Conservation (phyloP, 2,329 filamentous ascomycete species). For the Claviceps sp. region DNA sequence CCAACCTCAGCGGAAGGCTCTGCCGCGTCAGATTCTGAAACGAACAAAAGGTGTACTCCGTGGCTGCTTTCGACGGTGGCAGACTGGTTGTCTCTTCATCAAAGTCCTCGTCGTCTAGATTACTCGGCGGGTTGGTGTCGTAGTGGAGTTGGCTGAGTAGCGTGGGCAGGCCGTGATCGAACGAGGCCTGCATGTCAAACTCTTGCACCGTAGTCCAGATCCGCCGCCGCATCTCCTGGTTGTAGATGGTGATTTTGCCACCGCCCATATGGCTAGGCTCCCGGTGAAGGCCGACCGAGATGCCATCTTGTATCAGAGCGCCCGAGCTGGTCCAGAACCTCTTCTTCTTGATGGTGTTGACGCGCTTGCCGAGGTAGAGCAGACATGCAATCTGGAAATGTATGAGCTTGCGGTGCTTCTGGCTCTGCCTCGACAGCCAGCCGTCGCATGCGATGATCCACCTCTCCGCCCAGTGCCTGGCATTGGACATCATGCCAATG, state of each 20-base stretch:
- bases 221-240: conserved; percentile 47
- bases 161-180: conserved; percentile 46
- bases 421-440: conserved; percentile 42
- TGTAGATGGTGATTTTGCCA: conserved; percentile 43
- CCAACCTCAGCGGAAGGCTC: conserved; percentile 41
- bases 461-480: conserved; percentile 39
- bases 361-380: conserved; percentile 45
- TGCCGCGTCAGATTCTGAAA: conserved; percentile 45
- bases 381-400: conserved; percentile 49
- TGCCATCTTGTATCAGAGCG: conserved; percentile 41
- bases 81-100: conserved; percentile 37
- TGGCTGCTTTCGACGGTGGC: conserved; percentile 35
- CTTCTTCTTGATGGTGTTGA: conserved; percentile 53
- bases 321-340: conserved; percentile 47
- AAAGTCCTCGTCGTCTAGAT: conserved; percentile 45
- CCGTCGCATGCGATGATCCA: conserved; percentile 43
- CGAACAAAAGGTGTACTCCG: conserved; percentile 44
- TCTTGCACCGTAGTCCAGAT: conserved; percentile 50
- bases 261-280: conserved; percentile 42
- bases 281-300: conserved; percentile 45
- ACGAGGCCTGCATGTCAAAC: conserved; percentile 48
- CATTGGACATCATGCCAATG: conserved; percentile 43
- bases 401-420: conserved; percentile 46
- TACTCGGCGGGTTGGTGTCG: conserved; percentile 41
- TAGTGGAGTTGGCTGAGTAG: conserved; percentile 43